A percentile compares a stretch with the other conserved stretches of the same genome.
Evolutionary conservation across 352 stramenopile species (phyloP).

Genomic region (Pythium aphanidermatum): DNA sequence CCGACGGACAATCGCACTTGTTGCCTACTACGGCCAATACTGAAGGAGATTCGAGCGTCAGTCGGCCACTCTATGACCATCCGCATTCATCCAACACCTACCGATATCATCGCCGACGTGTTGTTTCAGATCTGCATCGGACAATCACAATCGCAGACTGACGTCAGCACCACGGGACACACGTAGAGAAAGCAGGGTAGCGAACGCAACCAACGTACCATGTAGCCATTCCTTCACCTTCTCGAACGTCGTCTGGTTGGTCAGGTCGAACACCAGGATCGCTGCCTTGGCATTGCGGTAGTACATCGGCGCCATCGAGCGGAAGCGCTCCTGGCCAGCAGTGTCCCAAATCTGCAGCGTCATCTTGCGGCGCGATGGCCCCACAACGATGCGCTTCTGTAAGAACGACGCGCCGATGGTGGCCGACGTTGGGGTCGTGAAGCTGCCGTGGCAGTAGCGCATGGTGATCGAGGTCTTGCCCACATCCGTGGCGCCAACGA

Average conservation of each 20-base stretch:
- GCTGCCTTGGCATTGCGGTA: constrained; percentile 86
- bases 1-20: constrained; percentile 65
- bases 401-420: constrained; percentile 85
- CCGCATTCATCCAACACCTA: constrained; percentile 3
- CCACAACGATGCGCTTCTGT: constrained; percentile 78
- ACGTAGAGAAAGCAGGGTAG: no score
- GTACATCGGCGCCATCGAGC: constrained; percentile 88
- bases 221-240: constrained; percentile 86
- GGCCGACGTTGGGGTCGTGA: constrained; percentile 76
- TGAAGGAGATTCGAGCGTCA: not conserved
- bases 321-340: constrained; percentile 70
- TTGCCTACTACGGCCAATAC: constrained; percentile 81
- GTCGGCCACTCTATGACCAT: not conserved
- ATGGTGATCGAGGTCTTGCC: constrained; percentile 88
- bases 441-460: constrained; percentile 83
- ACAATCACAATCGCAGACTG: no score
- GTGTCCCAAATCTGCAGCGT: constrained; percentile 88
- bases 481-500: constrained; percentile 85
- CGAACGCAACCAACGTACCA: constrained; percentile 23
- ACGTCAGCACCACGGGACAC: not conserved
- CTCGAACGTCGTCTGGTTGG: constrained; percentile 69
- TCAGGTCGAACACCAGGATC: constrained; percentile 84
- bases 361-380: constrained; percentile 64
- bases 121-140: constrained; percentile 60
- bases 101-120: constrained; percentile 73